Evolutionary conservation across 179 eudicot species (phyloP), one percentile per base, ranked within the genome.

Genomic region (Spergularia azorica): DNA sequence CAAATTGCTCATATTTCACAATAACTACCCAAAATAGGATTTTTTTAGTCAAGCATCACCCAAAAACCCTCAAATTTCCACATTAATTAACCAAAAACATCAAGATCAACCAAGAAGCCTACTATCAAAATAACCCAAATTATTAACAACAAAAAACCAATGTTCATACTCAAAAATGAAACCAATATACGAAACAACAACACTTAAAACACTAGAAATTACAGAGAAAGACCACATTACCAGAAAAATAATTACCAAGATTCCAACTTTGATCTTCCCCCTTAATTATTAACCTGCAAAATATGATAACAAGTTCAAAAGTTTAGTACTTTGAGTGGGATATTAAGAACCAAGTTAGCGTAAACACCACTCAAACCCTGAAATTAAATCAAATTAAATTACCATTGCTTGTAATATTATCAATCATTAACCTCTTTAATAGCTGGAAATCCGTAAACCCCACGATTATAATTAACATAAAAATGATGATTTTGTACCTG

Each of bases 331-430:
- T 78, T 63, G 51, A 77, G 84, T 78, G 63, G 18, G 79, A 79
- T 74, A 50, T 36, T 64, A 63, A 74, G 32, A 69, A 15, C 76
- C 63, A 78, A 81, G 70, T 9, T 78, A 74, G 71, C 81, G 70
- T 78, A 82, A 77, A 82, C 63, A 63, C 43, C 67, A 78, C 76
- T 46, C 67, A 78, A 82, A 63, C 76, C 78, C 81, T 18, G 15
- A 9, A 2, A 21, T 73, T 55, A 55, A 11, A 57, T 67, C 2
- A 43, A 39, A 62, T 32, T 38, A 70, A 48, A 54, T 36, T 11
- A 26, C 41, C 52, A 65, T 74, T 74, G 76, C 84, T 82, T 82
- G 21, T 12, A 70, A 12, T 56, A 18, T 54, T 7, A 56, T 72
- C 68, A 78, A 78, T 38, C 12, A 69, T 16, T 2, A 62, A 11